Evolutionary conservation across 805 yeast genomes (phyloP).

Genomic region (Ogataea pilisensis): DNA sequence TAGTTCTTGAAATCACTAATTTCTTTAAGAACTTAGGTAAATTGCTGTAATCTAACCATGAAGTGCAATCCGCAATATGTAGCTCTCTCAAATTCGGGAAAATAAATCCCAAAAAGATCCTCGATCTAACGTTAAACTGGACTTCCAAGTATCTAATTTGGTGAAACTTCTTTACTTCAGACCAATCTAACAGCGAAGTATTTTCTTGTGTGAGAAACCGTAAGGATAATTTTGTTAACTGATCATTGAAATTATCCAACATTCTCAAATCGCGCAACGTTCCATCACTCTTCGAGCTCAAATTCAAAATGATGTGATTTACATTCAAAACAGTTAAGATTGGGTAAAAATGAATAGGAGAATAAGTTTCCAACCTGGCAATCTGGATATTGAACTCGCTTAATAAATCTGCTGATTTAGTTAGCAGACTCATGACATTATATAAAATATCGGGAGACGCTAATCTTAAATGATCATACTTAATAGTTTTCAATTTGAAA

Average conservation of each 20-base stretch:
- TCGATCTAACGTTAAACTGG: neutral
- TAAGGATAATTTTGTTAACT: neutral
- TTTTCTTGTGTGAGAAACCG: slow-evolving; percentile 1
- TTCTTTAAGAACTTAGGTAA: neutral
- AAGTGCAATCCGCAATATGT: neutral
- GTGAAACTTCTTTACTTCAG: neutral
- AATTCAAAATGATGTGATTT: neutral
- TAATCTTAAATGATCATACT: neutral
- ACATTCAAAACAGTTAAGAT: neutral
- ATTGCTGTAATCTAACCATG: neutral
- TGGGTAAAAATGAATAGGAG: neutral
- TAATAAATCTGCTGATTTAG: neutral
- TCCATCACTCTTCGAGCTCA: neutral
- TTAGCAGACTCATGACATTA: neutral
- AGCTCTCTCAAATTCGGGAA: neutral
- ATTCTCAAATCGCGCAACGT: neutral
- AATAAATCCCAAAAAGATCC: neutral
- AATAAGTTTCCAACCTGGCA: neutral
- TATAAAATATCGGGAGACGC: neutral
- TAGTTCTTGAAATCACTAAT: neutral
- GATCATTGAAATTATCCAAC: neutral
- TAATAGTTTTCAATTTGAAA: neutral
- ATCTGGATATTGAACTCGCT: neutral
- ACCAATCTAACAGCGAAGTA: neutral
- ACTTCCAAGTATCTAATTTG: neutral